Percentiles rank a stretch among this genome's conserved stretches.
These are phyloP conservation scores for Kodamaea fukazawae DNA, from an alignment of 805 yeast genomes.

Conservation along the genomic window DNA sequence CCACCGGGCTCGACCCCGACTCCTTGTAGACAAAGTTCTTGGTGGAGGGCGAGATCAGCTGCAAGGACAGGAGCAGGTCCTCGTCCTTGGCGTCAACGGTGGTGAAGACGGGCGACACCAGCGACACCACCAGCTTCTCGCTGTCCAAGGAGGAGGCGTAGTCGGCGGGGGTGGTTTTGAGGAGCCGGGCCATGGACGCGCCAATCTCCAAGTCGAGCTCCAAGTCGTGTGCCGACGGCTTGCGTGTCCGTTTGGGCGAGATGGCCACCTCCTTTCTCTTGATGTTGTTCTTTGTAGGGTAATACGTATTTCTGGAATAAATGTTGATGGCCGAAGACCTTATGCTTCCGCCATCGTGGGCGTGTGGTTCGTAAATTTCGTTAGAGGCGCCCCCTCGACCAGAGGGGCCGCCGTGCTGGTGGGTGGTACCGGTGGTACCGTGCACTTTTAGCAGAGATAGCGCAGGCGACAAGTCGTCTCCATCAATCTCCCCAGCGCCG, in stretches of 20 bases:
- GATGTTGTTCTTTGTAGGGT: constrained; percentile 2
- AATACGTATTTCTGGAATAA: constrained; percentile 10
- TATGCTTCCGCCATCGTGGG: constrained; percentile 6
- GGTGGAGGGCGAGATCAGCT: constrained; percentile 21
- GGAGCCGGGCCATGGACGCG: constrained; percentile 44
- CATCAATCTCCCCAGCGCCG: constrained; percentile 35
- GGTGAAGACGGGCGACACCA: constrained; percentile 37
- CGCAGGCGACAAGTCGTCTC: constrained; percentile 43
- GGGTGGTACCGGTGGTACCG: constrained; percentile 21
- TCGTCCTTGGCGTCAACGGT: constrained; percentile 26
- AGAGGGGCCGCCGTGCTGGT: constrained; percentile 6
- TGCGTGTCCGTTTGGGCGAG: constrained; percentile 5
- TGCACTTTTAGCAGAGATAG: constrained; percentile 29
- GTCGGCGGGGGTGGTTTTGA: constrained; percentile 15
- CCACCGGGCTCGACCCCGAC: constrained; percentile 3
- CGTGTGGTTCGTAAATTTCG: constrained; percentile 6
- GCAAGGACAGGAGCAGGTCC: constrained; percentile 37
- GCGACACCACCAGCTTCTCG: constrained; percentile 33
- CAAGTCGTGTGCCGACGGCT: constrained; percentile 11
- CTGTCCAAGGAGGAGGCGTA: constrained; percentile 43
- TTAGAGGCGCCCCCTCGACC: too few species aligned
- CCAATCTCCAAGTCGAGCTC: constrained; percentile 43
- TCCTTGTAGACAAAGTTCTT: constrained; percentile 9
- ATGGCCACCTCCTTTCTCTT: constrained; percentile 5
- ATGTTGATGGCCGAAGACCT: constrained; percentile 14